phyloP scores from a whole-genome alignment of 768 basidiomycete species.

The Leccinum variicolor region DNA sequence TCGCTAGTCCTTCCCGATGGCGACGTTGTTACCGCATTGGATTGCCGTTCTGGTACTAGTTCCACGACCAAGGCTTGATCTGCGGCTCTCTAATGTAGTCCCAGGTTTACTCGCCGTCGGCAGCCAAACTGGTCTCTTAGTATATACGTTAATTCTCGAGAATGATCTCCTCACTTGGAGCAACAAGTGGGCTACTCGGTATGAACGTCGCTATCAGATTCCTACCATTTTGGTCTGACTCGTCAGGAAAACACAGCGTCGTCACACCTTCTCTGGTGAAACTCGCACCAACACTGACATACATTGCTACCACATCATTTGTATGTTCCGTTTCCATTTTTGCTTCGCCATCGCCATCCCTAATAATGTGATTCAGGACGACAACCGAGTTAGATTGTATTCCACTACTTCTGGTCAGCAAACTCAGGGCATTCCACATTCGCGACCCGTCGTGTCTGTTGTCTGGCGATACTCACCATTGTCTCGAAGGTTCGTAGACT shows the following conservation, averaged over 20 bases:
- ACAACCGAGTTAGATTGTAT: constrained; percentile 59
- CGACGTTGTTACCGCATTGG: constrained; percentile 56
- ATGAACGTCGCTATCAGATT: constrained; percentile 19
- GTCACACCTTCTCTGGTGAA: constrained; percentile 48
- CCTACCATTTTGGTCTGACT: constrained; percentile 10
- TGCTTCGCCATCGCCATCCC: background rate
- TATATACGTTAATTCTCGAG: constrained; percentile 75
- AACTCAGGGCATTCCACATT: constrained; percentile 68
- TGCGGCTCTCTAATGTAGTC: constrained; percentile 23
- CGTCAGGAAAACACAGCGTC: constrained; percentile 35
- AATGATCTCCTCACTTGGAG: constrained; percentile 85
- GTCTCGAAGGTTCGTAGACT: constrained; percentile 54
- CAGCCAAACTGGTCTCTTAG: constrained; percentile 54
- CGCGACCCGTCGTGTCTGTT: constrained; percentile 66
- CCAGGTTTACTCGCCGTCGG: constrained; percentile 78
- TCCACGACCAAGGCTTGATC: background rate
- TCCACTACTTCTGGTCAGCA: constrained; percentile 69
- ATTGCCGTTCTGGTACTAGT: constrained; percentile 75
- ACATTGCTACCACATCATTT: constrained; percentile 61
- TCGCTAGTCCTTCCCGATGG: constrained; percentile 63
- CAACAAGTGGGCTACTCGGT: constrained; percentile 71
- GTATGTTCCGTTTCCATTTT: constrained; percentile 38
- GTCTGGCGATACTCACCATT: constrained; percentile 70
- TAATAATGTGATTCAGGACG: constrained; percentile 40
- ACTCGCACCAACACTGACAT: constrained; percentile 76